A percentile compares a stretch with the other conserved stretches of the same genome.
Conservation (phyloP, 2,329 filamentous ascomycete genomes). For the Diaporthe australafricana region DNA sequence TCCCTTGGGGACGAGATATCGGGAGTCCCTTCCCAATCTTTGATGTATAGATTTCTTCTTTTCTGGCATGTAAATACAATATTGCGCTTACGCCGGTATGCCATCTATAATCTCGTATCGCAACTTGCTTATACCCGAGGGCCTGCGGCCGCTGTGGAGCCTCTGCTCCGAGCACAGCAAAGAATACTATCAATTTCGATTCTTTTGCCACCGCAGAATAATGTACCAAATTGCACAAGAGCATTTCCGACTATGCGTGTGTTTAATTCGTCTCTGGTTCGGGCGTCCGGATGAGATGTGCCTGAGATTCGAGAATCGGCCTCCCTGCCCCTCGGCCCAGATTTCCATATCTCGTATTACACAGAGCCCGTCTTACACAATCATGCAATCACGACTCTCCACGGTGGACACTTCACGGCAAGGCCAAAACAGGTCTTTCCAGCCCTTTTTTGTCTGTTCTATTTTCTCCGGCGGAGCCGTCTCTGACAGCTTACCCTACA, state of each 20-base stretch:
- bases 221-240: not conserved
- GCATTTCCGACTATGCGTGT: not conserved
- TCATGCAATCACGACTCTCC: too few relatives aligned
- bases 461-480: too few relatives aligned
- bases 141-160: not conserved
- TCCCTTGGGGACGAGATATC: not conserved
- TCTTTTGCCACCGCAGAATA: conserved; percentile 14
- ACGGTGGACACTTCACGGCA: too few relatives aligned
- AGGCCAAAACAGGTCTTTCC: too few relatives aligned
- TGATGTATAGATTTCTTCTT: conserved; percentile 9
- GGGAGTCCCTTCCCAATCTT: conserved; percentile 7
- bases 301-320: not conserved
- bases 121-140: not conserved
- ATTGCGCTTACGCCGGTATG: conserved; percentile 12
- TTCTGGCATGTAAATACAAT: conserved; percentile 20
- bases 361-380: not conserved
- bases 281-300: not conserved
- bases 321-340: too few relatives aligned
- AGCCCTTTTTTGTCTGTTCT: too few relatives aligned
- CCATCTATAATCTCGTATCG: conserved; percentile 5
- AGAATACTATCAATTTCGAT: not conserved
- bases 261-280: not conserved
- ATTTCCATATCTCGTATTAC: not conserved
- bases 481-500: too few relatives aligned
- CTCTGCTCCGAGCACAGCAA: not conserved